Percentiles rank a stretch among this genome's conserved stretches.
phyloP scores from a whole-genome alignment of 345 rosid species.

The Gossypium thurberi region DNA sequence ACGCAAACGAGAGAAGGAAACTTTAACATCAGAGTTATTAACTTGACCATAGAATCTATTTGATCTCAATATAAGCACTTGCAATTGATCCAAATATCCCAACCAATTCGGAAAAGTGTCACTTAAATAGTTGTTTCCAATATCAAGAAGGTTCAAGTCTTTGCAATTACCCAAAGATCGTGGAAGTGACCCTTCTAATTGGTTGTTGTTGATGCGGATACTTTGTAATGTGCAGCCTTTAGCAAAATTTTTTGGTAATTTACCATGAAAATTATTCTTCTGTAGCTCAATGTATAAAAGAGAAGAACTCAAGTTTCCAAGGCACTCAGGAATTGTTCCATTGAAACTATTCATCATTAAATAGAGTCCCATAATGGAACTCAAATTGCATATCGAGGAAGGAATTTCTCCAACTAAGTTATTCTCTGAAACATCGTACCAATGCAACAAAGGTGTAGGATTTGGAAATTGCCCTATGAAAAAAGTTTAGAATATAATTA shows the following conservation, averaged over 20 bases:
- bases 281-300: no score
- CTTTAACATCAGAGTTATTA: not conserved
- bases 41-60: no score
- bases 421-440: not conserved
- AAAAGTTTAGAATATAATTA: not conserved
- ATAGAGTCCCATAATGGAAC: no score
- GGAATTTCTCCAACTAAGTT: not conserved
- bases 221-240: no score
- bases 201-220: not conserved
- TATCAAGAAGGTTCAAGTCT: not conserved
- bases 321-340: no score
- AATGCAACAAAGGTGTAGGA: not conserved
- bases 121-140: not conserved
- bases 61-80: not conserved
- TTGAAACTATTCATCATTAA: no score
- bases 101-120: not conserved
- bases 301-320: no score
- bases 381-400: no score
- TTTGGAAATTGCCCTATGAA: not conserved
- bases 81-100: not conserved
- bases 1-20: not conserved
- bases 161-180: not conserved
- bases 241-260: no score
- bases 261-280: no score
- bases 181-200: not conserved